phyloP scores from a whole-genome alignment of 192 early-diverging fungal species.

The Coemansia sp. region DNA sequence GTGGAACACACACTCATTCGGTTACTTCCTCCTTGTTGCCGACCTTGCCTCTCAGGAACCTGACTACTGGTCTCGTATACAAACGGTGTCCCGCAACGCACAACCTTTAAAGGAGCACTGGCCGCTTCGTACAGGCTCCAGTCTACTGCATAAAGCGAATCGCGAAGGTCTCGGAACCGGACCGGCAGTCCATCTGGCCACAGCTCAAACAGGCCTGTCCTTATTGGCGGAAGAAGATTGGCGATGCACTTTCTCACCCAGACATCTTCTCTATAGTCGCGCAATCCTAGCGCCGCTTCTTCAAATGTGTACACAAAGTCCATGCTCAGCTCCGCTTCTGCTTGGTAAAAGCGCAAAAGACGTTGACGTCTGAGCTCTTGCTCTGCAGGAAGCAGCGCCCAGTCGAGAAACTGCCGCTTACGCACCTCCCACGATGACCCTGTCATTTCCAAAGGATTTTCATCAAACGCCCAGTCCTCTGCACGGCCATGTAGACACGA shows the following conservation, averaged over 20 bases:
- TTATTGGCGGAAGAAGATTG: constrained; percentile 37
- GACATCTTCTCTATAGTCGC: constrained; percentile 51
- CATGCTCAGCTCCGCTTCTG: constrained; percentile 49
- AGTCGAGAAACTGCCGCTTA: constrained; percentile 51
- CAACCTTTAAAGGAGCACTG: constrained; percentile 44
- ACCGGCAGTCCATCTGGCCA: constrained; percentile 51
- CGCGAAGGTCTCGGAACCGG: constrained; percentile 49
- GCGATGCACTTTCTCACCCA: constrained; percentile 55
- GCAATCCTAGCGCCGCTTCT: constrained; percentile 40
- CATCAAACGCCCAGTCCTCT: constrained; percentile 55
- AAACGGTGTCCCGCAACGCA: constrained; percentile 38
- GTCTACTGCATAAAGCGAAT: constrained; percentile 53
- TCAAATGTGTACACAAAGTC: constrained; percentile 55
- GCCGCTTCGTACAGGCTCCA: constrained; percentile 54
- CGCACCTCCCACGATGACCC: constrained; percentile 41
- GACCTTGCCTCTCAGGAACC: background rate
- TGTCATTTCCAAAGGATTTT: constrained; percentile 37
- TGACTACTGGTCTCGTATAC: constrained; percentile 38
- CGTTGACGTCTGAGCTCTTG: constrained; percentile 51
- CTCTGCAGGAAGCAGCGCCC: constrained; percentile 51
- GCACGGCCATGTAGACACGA: constrained; percentile 44
- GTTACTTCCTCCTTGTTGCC: constrained; percentile 11
- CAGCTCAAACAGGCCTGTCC: constrained; percentile 48
- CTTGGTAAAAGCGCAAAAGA: constrained; percentile 45
- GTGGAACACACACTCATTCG: constrained; percentile 18